Percentiles rank a stretch among this genome's conserved stretches.
phyloP scores from a whole-genome alignment of 441 rosid genomes.

The Eutrema salsugineum region DNA sequence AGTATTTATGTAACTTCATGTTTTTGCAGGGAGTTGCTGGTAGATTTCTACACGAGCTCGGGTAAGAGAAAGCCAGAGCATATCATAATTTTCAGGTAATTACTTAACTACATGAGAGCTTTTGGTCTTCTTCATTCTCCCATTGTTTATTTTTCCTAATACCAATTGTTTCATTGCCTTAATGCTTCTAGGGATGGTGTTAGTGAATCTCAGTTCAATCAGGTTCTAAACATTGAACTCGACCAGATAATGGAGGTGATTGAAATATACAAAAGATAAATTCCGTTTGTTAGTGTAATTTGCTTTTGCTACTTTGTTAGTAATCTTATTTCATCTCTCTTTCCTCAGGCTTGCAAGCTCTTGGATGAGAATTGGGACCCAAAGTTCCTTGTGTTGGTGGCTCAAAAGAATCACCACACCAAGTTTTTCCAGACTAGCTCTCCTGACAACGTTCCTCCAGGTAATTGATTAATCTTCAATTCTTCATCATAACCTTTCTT shows the following conservation, averaged over 20 bases:
- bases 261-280: not conserved
- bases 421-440: slow-evolving; percentile 50
- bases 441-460: slow-evolving; percentile 68
- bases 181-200: slow-evolving; percentile 72
- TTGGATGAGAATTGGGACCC: slow-evolving; percentile 73
- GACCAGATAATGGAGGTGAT: slow-evolving; percentile 81
- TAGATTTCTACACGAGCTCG: slow-evolving; percentile 74
- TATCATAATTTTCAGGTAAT: slow-evolving; percentile 78
- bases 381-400: slow-evolving; percentile 39
- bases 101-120: not conserved
- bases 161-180: not conserved
- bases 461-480: slow-evolving; percentile 20
- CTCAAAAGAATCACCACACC: slow-evolving; percentile 82
- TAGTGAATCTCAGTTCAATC: slow-evolving; percentile 87
- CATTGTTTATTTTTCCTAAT: not conserved
- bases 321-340: not conserved
- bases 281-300: not conserved
- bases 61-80: slow-evolving; percentile 77
- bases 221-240: slow-evolving; percentile 73
- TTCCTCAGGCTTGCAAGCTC: slow-evolving; percentile 66
- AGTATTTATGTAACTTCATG: not conserved
- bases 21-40: slow-evolving; percentile 55
- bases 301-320: not conserved
- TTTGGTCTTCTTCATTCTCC: not conserved
- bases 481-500: not conserved